Base-by-base conservation (phyloP, 2,329 filamentous ascomycete species). In the Trichoderma guizhouense region DNA sequence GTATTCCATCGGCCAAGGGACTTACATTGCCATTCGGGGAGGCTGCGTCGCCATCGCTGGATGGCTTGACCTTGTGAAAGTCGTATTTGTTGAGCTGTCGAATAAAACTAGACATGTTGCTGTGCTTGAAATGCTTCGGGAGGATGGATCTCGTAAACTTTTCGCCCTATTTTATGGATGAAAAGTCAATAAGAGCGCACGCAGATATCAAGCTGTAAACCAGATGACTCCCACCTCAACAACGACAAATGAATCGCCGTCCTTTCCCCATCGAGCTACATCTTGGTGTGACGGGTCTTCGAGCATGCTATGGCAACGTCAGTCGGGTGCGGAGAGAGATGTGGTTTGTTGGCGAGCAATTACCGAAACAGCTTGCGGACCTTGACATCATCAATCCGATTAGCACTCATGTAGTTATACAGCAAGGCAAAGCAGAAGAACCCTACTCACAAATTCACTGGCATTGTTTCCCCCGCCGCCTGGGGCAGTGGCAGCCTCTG, bases 341-440 rank as follows among this genome's bases (percentile, higher is more conserved):
- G n/a, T 18, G 32, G 26, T n/a, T 47, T 11, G 26, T 47, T 28
- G 9, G 34, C 34, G 51, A 28, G 69, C 18, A 32, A 51, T 88
- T 91, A 98, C 95, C 97, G 97, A 88, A 98, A 98, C 76, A 98
- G 86, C 85, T 98, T 98, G 86, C 95, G 94, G 84, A 98, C 95
- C 95, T 98, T 77, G 43, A 60, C 30, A 60, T 77, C 28, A 58
- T 55, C 28, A 12, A 53, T 43, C n/a, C 7, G 9, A 60, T 73
- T 57, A 73, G 69, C 53, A 67, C 14, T 51, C 21, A n/a, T 65
- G 18, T 15, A 7, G 15, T 43, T 55, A 14, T 36, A 55, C 21
- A 2, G 43, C 51, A 26, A 26, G 14, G 26, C 24, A 21, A 26
- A 47, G 36, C 30, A 15, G n/a, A 24, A 7, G 36, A 60, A 15